These are phyloP conservation scores for Rhynchosporium agropyri DNA, from an alignment of 2,329 filamentous ascomycete genomes.

Conservation along the genomic window DNA sequence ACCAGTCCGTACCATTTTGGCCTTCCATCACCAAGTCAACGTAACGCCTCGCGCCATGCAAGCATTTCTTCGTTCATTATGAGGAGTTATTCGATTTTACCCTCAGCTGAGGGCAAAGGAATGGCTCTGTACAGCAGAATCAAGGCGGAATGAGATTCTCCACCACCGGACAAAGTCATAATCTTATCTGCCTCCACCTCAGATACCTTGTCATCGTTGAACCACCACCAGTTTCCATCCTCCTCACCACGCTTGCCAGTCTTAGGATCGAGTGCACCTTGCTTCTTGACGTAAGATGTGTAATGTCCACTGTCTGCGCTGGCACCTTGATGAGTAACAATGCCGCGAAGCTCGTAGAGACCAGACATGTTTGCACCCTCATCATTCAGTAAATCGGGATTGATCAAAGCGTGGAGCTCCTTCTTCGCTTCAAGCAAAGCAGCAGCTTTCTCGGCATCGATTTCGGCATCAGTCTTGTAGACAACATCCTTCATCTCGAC, in stretches of 20 bases:
- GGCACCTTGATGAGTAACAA: conserved; percentile 95
- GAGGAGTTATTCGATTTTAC: conserved; percentile 29
- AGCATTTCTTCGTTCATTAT: conserved; percentile 16
- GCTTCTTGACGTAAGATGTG: conserved; percentile 96
- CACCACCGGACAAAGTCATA: conserved; percentile 84
- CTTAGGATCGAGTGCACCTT: conserved; percentile 68
- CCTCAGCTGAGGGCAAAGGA: conserved; percentile 63
- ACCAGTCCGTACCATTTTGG: conserved; percentile 1
- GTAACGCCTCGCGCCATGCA: conserved; percentile 27
- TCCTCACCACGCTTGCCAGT: conserved; percentile 79
- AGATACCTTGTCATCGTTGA: conserved; percentile 96
- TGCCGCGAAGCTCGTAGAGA: conserved; percentile 89
- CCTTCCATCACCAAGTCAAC: conserved; percentile 16
- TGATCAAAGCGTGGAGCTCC: conserved; percentile 78
- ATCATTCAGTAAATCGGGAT: conserved; percentile 73
- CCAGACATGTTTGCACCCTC: conserved; percentile 90
- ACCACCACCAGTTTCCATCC: conserved; percentile 99
- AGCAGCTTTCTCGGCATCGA: conserved; percentile 81
- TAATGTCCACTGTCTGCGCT: conserved; percentile 98
- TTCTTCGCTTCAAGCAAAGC: conserved; percentile 81
- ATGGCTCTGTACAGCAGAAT: conserved; percentile 80
- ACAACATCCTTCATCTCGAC: conserved; percentile 62
- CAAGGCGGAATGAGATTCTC: conserved; percentile 81
- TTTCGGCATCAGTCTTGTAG: conserved; percentile 92
- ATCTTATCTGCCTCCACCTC: conserved; percentile 94